Evolutionary conservation across 192 early-diverging fungal genomes (phyloP), one percentile per base, ranked within the genome.

Genomic region (Backusella australiensis): DNA sequence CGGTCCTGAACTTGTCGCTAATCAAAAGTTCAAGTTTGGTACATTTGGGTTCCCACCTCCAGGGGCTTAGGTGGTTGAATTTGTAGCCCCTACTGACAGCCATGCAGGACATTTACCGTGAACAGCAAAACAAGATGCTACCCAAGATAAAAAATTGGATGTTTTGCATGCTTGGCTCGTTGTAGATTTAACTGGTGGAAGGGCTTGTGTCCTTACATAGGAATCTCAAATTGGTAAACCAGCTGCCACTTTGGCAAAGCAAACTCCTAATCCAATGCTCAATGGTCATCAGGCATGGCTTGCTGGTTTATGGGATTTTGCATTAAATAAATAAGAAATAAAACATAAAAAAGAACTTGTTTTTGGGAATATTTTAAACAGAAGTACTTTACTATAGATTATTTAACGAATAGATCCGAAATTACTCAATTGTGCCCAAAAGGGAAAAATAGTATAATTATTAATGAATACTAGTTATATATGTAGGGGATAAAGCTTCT

Each of bases 311-410:
- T 26, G 65, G 4, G 65, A 66, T 12, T 29, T 66, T 29, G 3
- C 65, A 66, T 66, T 66, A 66, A 66, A 66, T n/a, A 34, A 66
- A 35, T 66, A 66, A 66, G 65, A 14, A 14, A 14, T 29, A 66
- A 29, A 29, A 29, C 29, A 29, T 29, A 26, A 66, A 69, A 70
- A 39, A 9, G 7, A 32, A 32, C 29, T 32, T 32, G 32, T 3
- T 32, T 32, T 32, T 32, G 32, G 32, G 32, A 32, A 32, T 32
- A 32, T 32, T 32, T 32, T 32, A 32, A 32, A 3, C 32, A 32
- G 2, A 32, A 32, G 32, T 32, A 3, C 3, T 32, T 32, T 32
- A 32, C 32, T 32, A 32, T 3, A 32, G 32, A 32, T 32, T 32
- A 2, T 32, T 32, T 32, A 32, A 32, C 32, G 32, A 32, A 32